phyloP scores from a whole-genome alignment of 1,139 yeast species.

The Petasospora fabianii region DNA sequence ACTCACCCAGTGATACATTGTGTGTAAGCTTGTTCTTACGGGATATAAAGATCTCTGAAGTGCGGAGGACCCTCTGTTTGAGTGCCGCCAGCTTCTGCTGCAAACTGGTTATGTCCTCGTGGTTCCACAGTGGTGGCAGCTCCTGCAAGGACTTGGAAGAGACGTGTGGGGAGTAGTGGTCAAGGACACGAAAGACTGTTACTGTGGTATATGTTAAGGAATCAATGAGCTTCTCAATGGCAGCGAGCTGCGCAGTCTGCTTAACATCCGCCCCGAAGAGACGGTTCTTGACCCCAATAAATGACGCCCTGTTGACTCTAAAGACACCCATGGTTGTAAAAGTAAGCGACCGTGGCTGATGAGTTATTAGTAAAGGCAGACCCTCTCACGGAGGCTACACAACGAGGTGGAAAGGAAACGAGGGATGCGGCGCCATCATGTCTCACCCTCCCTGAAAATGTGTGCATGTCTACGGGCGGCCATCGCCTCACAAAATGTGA shows the following conservation, averaged over 20 bases:
- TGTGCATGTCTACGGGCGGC: background rate
- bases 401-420: background rate
- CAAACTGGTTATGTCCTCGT: background rate
- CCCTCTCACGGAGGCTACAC: background rate
- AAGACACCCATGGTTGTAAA: slow-evolving; percentile 6
- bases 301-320: slow-evolving; percentile 7
- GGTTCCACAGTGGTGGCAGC: background rate
- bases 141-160: background rate
- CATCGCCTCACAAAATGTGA: background rate
- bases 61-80: slow-evolving; percentile 3
- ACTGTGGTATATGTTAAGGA: slow-evolving; percentile 7
- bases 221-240: slow-evolving; percentile 7
- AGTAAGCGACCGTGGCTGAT: background rate
- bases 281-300: slow-evolving; percentile 8
- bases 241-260: slow-evolving; percentile 1
- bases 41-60: slow-evolving; percentile 2
- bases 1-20: background rate
- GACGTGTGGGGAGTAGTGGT: slow-evolving; percentile 9
- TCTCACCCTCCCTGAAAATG: too few species aligned
- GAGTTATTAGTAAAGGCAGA: background rate
- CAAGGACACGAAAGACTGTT: slow-evolving; percentile 8
- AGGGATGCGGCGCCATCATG: too few species aligned
- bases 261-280: slow-evolving; percentile 6
- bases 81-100: background rate
- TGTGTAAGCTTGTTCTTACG: slow-evolving; percentile 6